phyloP scores from a whole-genome alignment of 805 yeast species.

The Spathaspora sp. region DNA sequence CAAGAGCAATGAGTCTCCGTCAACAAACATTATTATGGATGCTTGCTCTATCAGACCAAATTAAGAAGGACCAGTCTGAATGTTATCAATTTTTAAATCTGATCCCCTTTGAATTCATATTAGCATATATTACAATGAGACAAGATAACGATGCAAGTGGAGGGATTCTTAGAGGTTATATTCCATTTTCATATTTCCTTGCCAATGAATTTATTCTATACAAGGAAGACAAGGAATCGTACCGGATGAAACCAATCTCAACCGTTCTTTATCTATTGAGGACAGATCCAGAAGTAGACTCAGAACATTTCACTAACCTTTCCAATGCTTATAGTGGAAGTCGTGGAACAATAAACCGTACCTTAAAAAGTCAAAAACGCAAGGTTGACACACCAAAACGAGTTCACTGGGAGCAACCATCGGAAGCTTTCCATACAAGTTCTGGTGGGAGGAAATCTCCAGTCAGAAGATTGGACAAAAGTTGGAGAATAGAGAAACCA shows the following conservation, averaged over 20 bases:
- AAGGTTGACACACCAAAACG: not conserved
- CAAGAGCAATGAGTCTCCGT: not conserved
- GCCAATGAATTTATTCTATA: not conserved
- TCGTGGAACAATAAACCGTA: not conserved
- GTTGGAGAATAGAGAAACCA: not conserved
- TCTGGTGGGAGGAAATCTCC: too few species aligned
- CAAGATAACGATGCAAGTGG: not conserved
- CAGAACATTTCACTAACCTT: not conserved
- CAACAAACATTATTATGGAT: not conserved
- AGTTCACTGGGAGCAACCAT: not conserved
- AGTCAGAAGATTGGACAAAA: too few species aligned
- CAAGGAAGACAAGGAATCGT: not conserved
- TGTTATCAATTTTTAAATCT: not conserved
- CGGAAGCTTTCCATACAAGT: not conserved
- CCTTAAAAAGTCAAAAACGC: not conserved
- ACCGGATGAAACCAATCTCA: not conserved
- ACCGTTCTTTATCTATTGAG: not conserved
- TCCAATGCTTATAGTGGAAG: not conserved
- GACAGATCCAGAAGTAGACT: not conserved
- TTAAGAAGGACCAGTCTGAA: not conserved
- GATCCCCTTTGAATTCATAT: not conserved
- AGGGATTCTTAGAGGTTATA: not conserved
- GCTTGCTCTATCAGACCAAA: not conserved
- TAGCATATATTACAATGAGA: not conserved
- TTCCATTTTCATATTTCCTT: not conserved